Evolutionary conservation across 1,284 basidiomycete species (phyloP).

Genomic region (Malassezia cuniculi): DNA sequence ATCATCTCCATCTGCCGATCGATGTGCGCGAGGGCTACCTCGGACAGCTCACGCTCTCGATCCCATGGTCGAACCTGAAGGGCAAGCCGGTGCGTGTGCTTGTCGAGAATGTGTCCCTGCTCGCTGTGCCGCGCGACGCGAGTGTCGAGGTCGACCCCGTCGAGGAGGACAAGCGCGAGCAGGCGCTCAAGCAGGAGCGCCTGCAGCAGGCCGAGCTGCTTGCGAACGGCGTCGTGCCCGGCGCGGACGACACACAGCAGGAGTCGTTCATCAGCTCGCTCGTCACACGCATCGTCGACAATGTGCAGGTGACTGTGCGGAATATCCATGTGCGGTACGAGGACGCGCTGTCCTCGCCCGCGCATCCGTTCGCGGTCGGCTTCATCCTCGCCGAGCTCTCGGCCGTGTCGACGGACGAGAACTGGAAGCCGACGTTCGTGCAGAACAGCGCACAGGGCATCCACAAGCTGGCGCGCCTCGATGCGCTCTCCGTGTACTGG

Average conservation of each 20-base stretch:
- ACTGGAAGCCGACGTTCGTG: slow-evolving; percentile 90
- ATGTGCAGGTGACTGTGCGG: slow-evolving; percentile 77
- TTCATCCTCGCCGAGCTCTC: slow-evolving; percentile 83
- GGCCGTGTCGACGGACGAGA: slow-evolving; percentile 78
- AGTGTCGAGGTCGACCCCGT: slow-evolving; percentile 59
- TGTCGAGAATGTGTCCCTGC: slow-evolving; percentile 87
- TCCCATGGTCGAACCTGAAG: slow-evolving; percentile 91
- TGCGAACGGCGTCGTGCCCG: slow-evolving; percentile 17
- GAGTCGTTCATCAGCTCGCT: slow-evolving; percentile 73
- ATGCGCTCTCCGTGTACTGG: slow-evolving; percentile 85
- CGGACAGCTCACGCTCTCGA: slow-evolving; percentile 75
- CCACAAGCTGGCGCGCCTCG: slow-evolving; percentile 80
- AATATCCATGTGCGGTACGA: slow-evolving; percentile 67
- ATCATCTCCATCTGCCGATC: slow-evolving; percentile 89
- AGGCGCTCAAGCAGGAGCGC: slow-evolving; percentile 77
- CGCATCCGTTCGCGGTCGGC: slow-evolving; percentile 90
- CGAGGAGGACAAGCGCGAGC: slow-evolving; percentile 69
- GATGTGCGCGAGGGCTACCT: slow-evolving; percentile 88
- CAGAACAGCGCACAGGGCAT: slow-evolving; percentile 76
- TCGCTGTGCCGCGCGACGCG: slow-evolving; percentile 71
- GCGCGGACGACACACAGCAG: slow-evolving; percentile 46
- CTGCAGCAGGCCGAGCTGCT: slow-evolving; percentile 78
- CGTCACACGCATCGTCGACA: slow-evolving; percentile 84
- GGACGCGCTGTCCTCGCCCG: slow-evolving; percentile 82
- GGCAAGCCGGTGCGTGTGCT: slow-evolving; percentile 83